phyloP scores from a whole-genome alignment of 306 rosid genomes.

The Quillaja saponaria region DNA sequence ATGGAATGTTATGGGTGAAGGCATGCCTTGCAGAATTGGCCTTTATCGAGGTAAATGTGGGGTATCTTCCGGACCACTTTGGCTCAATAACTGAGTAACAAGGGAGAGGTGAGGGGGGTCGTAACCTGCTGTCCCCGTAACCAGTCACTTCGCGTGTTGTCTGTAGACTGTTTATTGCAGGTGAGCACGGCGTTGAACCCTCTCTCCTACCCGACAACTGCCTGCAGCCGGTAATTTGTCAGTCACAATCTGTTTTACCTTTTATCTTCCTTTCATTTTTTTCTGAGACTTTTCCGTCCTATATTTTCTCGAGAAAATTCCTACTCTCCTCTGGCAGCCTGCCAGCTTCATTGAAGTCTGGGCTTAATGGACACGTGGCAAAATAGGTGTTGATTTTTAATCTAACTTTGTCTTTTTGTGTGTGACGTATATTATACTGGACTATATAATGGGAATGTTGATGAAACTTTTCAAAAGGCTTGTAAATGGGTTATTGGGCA shows the following conservation, averaged over 20 bases:
- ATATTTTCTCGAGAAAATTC: slow-evolving; percentile 33
- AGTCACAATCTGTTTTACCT: slow-evolving; percentile 29
- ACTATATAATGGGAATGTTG: not conserved
- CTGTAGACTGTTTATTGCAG: slow-evolving; percentile 42
- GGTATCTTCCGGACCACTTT: slow-evolving; percentile 59
- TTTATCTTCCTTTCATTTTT: not conserved
- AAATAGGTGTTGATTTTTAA: slow-evolving; percentile 18
- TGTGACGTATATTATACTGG: not conserved
- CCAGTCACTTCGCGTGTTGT: slow-evolving; percentile 61
- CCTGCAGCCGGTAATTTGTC: slow-evolving; percentile 80
- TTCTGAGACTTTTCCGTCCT: slow-evolving; percentile 16
- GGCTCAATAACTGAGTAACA: not conserved
- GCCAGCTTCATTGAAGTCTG: slow-evolving; percentile 51
- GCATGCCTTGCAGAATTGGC: slow-evolving; percentile 50
- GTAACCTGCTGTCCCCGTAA: slow-evolving; percentile 52
- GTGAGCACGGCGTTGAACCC: slow-evolving; percentile 48
- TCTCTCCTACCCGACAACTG: slow-evolving; percentile 55
- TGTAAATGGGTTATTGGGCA: not conserved
- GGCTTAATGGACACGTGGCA: slow-evolving; percentile 30
- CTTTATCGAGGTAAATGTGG: slow-evolving; percentile 70
- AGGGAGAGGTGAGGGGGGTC: not conserved
- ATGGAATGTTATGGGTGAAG: not conserved
- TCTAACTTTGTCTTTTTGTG: slow-evolving; percentile 29
- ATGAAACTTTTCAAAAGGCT: slow-evolving; percentile 23
- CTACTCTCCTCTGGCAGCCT: not conserved